Conservation (phyloP, 1,284 basidiomycete genomes). For the Puccinia coronata region DNA sequence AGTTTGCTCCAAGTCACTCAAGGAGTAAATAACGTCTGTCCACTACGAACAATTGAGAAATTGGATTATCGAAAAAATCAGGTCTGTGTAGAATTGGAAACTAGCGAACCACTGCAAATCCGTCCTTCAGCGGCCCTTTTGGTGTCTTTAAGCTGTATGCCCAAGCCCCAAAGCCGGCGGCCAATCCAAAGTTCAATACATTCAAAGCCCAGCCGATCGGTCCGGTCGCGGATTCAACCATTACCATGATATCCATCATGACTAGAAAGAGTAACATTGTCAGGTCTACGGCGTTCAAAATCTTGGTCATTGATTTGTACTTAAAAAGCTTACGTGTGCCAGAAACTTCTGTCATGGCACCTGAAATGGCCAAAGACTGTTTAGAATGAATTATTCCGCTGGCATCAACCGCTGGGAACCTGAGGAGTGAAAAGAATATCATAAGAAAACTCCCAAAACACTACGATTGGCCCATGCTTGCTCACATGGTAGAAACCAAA, state of each 20-base stretch:
- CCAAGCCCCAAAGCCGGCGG: background rate
- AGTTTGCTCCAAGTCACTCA: background rate
- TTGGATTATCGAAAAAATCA: background rate
- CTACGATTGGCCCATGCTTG: background rate
- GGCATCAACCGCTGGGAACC: conserved; percentile 20
- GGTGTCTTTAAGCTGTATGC: background rate
- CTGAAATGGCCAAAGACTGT: conserved; percentile 3
- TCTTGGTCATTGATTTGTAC: too few species aligned
- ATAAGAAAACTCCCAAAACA: background rate
- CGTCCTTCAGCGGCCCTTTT: background rate
- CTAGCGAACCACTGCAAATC: conserved; percentile 17
- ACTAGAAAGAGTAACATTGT: conserved; percentile 2
- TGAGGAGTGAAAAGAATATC: background rate
- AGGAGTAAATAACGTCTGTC: background rate
- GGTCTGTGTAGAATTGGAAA: background rate
- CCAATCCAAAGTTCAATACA: background rate
- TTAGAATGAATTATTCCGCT: background rate
- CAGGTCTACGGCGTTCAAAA: background rate
- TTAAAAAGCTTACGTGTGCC: conserved; percentile 23
- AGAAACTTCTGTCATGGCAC: conserved; percentile 12
- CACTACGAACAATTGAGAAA: background rate
- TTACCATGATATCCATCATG: background rate
- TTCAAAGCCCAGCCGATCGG: conserved; percentile 19
- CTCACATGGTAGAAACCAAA: conserved; percentile 18
- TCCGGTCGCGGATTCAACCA: background rate